These are phyloP conservation scores for Gentiana macrophylla DNA, from an alignment of 257 asterid genomes.

Conservation along the genomic window DNA sequence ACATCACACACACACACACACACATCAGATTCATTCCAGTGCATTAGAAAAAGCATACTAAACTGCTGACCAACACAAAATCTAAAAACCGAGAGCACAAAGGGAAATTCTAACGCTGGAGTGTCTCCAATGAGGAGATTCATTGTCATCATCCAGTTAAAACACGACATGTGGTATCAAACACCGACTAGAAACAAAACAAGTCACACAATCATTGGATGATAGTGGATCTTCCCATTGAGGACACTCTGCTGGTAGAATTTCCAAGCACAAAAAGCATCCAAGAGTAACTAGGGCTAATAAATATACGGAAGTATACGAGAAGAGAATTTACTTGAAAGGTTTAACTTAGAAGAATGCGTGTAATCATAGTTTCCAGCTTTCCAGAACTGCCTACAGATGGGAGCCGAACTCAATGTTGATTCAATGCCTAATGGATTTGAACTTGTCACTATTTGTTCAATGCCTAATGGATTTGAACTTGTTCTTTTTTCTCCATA, in stretches of 20 bases:
- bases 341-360: conserved; percentile 34
- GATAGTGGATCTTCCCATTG: too few relatives aligned
- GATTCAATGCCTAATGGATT: conserved; percentile 60
- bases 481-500: conserved; percentile 24
- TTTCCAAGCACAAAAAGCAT: too few relatives aligned
- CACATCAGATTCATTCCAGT: background rate
- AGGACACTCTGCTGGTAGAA: too few relatives aligned
- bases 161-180: background rate
- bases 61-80: background rate
- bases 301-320: too few relatives aligned
- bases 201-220: too few relatives aligned
- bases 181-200: too few relatives aligned
- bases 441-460: conserved; percentile 26
- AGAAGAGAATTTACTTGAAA: conserved; percentile 35
- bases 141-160: background rate
- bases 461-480: conserved; percentile 19
- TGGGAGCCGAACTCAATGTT: conserved; percentile 66
- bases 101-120: background rate
- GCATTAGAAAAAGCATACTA: background rate
- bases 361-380: conserved; percentile 70
- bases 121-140: conserved; percentile 6
- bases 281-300: too few relatives aligned
- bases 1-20: background rate
- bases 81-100: too few relatives aligned
- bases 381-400: conserved; percentile 88